Conservation (phyloP, 371 early-diverging fungal species). For the Mortierella sp. region DNA sequence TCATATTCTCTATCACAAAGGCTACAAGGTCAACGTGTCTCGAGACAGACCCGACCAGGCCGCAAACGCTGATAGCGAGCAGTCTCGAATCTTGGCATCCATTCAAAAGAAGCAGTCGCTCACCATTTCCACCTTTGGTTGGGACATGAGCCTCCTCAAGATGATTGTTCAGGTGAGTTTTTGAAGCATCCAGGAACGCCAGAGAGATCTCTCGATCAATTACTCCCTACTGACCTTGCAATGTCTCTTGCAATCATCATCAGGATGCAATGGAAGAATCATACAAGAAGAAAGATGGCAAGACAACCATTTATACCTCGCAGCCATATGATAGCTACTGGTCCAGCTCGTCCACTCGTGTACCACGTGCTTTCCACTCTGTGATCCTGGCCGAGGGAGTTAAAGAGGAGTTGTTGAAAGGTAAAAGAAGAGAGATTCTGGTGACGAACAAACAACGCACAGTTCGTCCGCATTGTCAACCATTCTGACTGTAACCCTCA, state of each 20-base stretch:
- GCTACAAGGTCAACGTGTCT: slow-evolving; percentile 47
- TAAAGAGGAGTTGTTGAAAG: slow-evolving; percentile 46
- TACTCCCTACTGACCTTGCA: too few relatives aligned
- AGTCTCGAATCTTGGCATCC: slow-evolving; percentile 39
- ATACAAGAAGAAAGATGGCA: slow-evolving; percentile 53
- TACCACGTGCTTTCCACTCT: slow-evolving; percentile 53
- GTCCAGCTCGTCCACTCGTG: slow-evolving; percentile 37
- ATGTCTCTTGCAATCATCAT: too few relatives aligned
- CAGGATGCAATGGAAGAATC: slow-evolving; percentile 52
- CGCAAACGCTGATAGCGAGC: slow-evolving; percentile 26
- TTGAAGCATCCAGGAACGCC: background rate
- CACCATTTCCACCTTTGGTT: slow-evolving; percentile 51
- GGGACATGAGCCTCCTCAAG: slow-evolving; percentile 42
- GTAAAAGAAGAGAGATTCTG: slow-evolving; percentile 5
- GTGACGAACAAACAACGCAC: background rate
- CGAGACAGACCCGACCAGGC: slow-evolving; percentile 47
- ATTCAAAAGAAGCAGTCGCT: slow-evolving; percentile 51
- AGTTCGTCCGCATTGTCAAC: too few relatives aligned
- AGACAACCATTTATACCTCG: slow-evolving; percentile 50
- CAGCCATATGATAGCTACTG: slow-evolving; percentile 53
- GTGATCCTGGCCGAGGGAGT: slow-evolving; percentile 52
- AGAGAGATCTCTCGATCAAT: too few relatives aligned
- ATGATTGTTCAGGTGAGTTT: slow-evolving; percentile 30
- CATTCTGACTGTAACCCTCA: background rate
- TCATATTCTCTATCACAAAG: slow-evolving; percentile 51